A percentile compares a stretch with the other conserved stretches of the same genome.
Evolutionary conservation across 768 basidiomycete species (phyloP).

Genomic region (Leccinum truebloodii): DNA sequence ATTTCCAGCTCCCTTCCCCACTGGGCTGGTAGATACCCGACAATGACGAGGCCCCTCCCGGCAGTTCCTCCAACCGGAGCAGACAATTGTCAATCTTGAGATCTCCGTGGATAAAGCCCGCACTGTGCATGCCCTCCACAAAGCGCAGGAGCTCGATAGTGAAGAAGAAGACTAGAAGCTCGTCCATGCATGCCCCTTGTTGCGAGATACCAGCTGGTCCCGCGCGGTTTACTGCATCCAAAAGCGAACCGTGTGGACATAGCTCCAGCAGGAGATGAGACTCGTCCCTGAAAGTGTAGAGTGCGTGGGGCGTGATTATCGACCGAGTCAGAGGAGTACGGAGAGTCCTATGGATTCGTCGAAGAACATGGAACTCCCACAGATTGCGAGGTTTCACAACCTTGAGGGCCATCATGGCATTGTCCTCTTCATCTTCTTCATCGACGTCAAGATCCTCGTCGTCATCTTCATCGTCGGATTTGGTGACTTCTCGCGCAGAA

Average conservation of each 20-base stretch:
- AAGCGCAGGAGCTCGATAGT: constrained; percentile 83
- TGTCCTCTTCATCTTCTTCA: constrained; percentile 56
- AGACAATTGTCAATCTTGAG: constrained; percentile 99
- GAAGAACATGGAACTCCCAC: constrained; percentile 92
- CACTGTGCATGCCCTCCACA: constrained; percentile 76
- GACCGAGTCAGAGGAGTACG: constrained; percentile 58
- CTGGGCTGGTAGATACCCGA: constrained; percentile 71
- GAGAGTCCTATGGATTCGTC: constrained; percentile 72
- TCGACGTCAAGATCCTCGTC: constrained; percentile 47
- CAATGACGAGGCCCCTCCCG: constrained; percentile 70
- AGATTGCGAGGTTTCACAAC: constrained; percentile 84
- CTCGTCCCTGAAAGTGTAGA: constrained; percentile 88
- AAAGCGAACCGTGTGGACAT: constrained; percentile 88
- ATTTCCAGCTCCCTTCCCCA: constrained; percentile 82
- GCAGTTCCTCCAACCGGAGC: constrained; percentile 84
- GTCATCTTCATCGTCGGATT: constrained; percentile 43
- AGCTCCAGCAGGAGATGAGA: constrained; percentile 87
- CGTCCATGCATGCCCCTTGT: constrained; percentile 82
- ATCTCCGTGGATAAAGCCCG: constrained; percentile 95
- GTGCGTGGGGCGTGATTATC: constrained; percentile 71
- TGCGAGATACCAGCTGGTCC: constrained; percentile 72
- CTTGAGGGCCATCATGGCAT: constrained; percentile 79
- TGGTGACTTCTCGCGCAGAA: constrained; percentile 59
- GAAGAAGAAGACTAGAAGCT: constrained; percentile 95
- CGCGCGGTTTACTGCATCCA: constrained; percentile 90